Base-by-base conservation (phyloP, 1,139 yeast species). In the Kodamaea sp. region DNA sequence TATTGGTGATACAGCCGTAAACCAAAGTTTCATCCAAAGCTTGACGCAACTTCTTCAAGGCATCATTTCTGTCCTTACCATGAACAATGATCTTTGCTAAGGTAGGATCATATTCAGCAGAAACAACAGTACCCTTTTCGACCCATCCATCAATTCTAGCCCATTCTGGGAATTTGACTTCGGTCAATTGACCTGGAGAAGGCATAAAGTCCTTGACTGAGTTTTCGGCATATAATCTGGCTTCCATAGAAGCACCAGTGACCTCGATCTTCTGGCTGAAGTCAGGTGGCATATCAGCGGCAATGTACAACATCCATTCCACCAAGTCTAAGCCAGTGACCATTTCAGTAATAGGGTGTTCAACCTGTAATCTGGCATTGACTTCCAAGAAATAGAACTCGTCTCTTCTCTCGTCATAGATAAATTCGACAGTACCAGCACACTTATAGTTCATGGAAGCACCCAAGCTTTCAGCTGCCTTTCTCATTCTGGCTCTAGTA, bases 381-480 rank as follows among this genome's bases (percentile, higher is more conserved):
- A 92, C 97, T 63, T 92, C 98, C 54, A 92, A 70, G 65, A 92
- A 92, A 69, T 90, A 92, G 58, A 89, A 92, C 55, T 84, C 94
- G 53, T 89, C 94, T 48, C 95, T 70, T 37, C 58, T 70, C 53
- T 84, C 83, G 55, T 92, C 97, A 53, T 87, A 90, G 50, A 92
- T 90, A 57, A 83, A 92, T 63, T 92, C 98, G 48, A 92, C 96
- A 7, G 98, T 92, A 58, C 97, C 98, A 31, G 97, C 97, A 64
- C 96, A 81, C 63, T 86, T 88, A 66, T 92, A 92, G 48, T 85
- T 80, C 81, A 92, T 79, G 16, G 84, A 66, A 7, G 87, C 61
- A 38, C 83, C 96, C 44, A 92, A 70, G 34, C 80, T 81, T 59
- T 86, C 95, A 26, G 96, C 90, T 26, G 97, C 94, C 33, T 69